Evolutionary conservation across 1,284 basidiomycete species (phyloP), one percentile per base, ranked within the genome.

Genomic region (Grifola frondosa): DNA sequence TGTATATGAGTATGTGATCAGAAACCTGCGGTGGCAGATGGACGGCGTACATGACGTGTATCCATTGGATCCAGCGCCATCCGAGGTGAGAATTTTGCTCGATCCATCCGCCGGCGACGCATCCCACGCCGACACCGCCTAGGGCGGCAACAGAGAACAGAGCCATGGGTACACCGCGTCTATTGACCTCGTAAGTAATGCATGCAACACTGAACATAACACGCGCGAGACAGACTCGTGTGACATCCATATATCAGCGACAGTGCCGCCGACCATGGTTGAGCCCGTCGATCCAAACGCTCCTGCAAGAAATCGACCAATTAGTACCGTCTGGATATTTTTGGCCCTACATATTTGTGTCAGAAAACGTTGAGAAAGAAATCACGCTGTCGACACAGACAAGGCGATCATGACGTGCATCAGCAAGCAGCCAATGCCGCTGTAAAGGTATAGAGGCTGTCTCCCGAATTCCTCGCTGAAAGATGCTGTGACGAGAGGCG

Each of bases 41-140:
- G 33, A 26, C 30, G 31, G 40, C 73, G 17, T 44, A 79, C 80
- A 82, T 87, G 59, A 81, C 70, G 50, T 84, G 78, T 22, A 90
- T 75, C 86, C 87, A 90, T 62, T 89, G 80, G 11, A 91, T 88
- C 88, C 88, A 91, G 26, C 84, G 71, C 88, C 89, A 91, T 41
- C 71, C 69, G 24, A 91, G 59, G 7, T 66, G 66, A 0, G 67
- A 61, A 45, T 83, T 77, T 55, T 80, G 74, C 55, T 86, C 84
- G 6, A 88, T 78, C 78, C 80, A 89, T 4, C 82, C 83, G 4
- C 79, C 74, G n/a, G 75, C 68, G 0, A 84, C 65, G 1, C 85
- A 80, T 2, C 84, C 88, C 1, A 88, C 47, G 0, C 84, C 85
- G 0, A 78, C 80, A 1, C 76, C 77, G 16, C 73, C 74, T 21